Percentiles rank a stretch among this genome's conserved stretches.
Evolutionary conservation across 345 rosid species (phyloP).

Genomic region (Boechera retrofracta): DNA sequence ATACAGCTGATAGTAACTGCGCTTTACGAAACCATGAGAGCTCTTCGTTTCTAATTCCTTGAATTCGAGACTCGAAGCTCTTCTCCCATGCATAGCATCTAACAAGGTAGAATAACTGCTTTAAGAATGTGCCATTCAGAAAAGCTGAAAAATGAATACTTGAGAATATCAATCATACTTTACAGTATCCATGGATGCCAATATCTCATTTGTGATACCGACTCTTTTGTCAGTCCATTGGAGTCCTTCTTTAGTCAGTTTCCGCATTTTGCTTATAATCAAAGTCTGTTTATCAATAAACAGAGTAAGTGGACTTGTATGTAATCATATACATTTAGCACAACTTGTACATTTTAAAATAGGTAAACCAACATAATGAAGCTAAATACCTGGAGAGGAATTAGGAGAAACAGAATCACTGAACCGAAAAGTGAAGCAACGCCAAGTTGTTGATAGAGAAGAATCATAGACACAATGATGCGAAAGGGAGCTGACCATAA

Average conservation of each 20-base stretch:
- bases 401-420: constrained; percentile 71
- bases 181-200: constrained; percentile 94
- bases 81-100: constrained; percentile 98
- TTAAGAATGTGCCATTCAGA: constrained; percentile 9
- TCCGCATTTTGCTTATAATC: constrained; percentile 86
- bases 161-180: constrained; percentile 62
- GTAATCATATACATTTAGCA: constrained; percentile 18
- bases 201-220: constrained; percentile 85
- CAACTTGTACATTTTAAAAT: not conserved
- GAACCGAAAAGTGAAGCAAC: constrained; percentile 92
- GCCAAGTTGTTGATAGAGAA: constrained; percentile 88
- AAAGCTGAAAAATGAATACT: constrained; percentile 13
- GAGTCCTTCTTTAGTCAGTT: constrained; percentile 86
- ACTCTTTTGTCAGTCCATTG: constrained; percentile 96
- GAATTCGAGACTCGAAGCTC: constrained; percentile 82
- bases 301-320: constrained; percentile 21
- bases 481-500: constrained; percentile 99
- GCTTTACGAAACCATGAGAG: constrained; percentile 92
- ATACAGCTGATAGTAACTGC: constrained; percentile 80
- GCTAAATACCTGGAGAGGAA: constrained; percentile 75
- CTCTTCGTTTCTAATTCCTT: constrained; percentile 72
- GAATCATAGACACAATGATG: constrained; percentile 74
- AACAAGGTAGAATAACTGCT: constrained; percentile 20
- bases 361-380: not conserved
- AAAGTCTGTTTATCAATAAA: constrained; percentile 59